These are phyloP conservation scores for Rubroboletus satanas DNA, from an alignment of 768 basidiomycete species.

Conservation along the genomic window DNA sequence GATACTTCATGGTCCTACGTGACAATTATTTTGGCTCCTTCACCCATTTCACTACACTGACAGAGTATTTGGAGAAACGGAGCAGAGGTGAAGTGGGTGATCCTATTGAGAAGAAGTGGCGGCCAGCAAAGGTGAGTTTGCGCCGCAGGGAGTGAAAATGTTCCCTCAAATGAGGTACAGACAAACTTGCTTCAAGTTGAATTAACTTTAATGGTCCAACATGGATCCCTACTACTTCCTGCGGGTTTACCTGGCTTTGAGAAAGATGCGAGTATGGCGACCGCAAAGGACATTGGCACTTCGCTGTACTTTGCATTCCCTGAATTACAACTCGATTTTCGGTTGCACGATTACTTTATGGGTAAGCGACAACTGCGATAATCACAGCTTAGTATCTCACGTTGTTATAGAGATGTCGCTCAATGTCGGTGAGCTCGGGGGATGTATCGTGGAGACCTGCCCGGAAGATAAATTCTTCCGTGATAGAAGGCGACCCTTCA, in stretches of 20 bases:
- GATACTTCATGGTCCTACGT: slow-evolving; percentile 82
- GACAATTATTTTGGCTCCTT: slow-evolving; percentile 96
- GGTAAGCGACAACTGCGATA: slow-evolving; percentile 42
- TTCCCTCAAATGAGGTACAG: slow-evolving; percentile 38
- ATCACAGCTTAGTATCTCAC: slow-evolving; percentile 7
- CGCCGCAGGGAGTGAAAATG: neutral
- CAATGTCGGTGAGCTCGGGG: slow-evolving; percentile 60
- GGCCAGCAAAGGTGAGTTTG: slow-evolving; percentile 63
- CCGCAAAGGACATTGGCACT: slow-evolving; percentile 44
- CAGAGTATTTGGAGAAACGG: slow-evolving; percentile 77
- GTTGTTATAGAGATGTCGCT: slow-evolving; percentile 64
- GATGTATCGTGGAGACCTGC: slow-evolving; percentile 47
- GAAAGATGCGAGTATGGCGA: slow-evolving; percentile 16
- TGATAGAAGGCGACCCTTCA: slow-evolving; percentile 14
- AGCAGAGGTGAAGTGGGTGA: slow-evolving; percentile 66
- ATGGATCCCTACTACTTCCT: slow-evolving; percentile 59
- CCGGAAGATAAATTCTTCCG: slow-evolving; percentile 38
- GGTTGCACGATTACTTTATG: slow-evolving; percentile 86
- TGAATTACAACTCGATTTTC: slow-evolving; percentile 68
- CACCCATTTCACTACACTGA: slow-evolving; percentile 86
- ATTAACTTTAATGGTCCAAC: slow-evolving; percentile 49
- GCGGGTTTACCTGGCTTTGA: slow-evolving; percentile 65
- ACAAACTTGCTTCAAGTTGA: slow-evolving; percentile 80
- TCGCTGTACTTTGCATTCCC: slow-evolving; percentile 58
- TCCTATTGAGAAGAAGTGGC: slow-evolving; percentile 74